Base-by-base conservation (phyloP, 768 basidiomycete genomes). In the Trametes cingulata region DNA sequence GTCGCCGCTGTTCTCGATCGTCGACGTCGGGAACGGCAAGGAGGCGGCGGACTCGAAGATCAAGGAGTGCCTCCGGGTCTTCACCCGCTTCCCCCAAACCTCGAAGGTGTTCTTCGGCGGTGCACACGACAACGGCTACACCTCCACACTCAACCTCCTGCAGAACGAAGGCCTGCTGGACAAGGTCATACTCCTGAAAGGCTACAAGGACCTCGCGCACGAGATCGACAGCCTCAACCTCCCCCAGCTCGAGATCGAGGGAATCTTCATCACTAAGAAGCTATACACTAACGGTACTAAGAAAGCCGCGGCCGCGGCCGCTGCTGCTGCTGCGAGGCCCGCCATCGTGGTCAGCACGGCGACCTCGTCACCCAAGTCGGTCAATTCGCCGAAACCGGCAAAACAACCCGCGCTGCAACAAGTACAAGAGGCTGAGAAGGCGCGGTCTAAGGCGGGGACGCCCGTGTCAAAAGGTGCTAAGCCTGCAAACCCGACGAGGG, bases 61-160 rank as follows among this genome's bases (percentile, higher is more conserved):
- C 62, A 74, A 77, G 72, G 73, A 80, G 61, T 80, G 80, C 65
- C 77, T 89, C 33, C 81, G 84, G 64, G 82, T 85, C 60, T 85
- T 85, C 65, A 82, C 85, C 45, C 81, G 80, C 48, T 66, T 71
- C 63, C 76, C 77, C 4, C 78, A 78, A 57, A 76, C 71, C 10
- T 64, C 68, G 1, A 72, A 69, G 50, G 72, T 79, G 14, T 77
- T 77, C 69, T 77, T 79, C 42, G 78, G 76, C 19, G 72, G 58
- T 15, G 71, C 71, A 3, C 78, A 79, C 62, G 78, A 79, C 63
- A 77, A 77, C 62, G 77, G 78, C 6, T 79, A 79, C 65, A 68
- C 70, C 33, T 71, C 76, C 17, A 75, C 72, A 9, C 69, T 79
- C 29, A 74, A 69, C 35, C 66, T 69, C 52, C 66, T 79, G 19